Percentiles rank a stretch among this genome's conserved stretches.
Conservation (phyloP, 176 grass and related monocot species). For the Coix lacrymajobi region DNA sequence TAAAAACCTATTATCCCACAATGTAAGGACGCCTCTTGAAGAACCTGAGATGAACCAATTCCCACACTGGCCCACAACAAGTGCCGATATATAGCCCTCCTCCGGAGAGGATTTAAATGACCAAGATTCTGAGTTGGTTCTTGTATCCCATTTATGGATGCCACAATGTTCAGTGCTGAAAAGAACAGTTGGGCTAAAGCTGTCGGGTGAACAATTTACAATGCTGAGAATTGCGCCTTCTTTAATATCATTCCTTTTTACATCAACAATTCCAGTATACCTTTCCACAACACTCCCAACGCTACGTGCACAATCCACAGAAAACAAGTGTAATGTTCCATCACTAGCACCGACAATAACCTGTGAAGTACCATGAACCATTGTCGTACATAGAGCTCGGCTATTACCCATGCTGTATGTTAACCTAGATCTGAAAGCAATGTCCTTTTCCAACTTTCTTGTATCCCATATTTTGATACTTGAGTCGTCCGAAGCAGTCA, state of each 20-base stretch:
- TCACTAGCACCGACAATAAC: constrained; percentile 78
- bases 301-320: constrained; percentile 80
- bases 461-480: constrained; percentile 98
- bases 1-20: constrained; percentile 97
- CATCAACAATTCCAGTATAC: constrained; percentile 81
- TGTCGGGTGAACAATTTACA: constrained; percentile 70
- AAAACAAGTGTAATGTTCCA: constrained; percentile 80
- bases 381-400: constrained; percentile 78
- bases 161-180: constrained; percentile 81
- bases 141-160: constrained; percentile 88
- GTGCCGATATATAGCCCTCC: constrained; percentile 73
- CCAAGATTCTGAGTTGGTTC: constrained; percentile 74
- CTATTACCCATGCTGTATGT: constrained; percentile 68
- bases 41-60: constrained; percentile 99
- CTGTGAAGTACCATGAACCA: constrained; percentile 74
- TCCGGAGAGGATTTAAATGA: constrained; percentile 68
- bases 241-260: constrained; percentile 67
- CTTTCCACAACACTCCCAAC: constrained; percentile 71
- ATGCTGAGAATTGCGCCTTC: constrained; percentile 85
- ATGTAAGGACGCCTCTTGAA: constrained; percentile 83
- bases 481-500: constrained; percentile 87
- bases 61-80: constrained; percentile 83
- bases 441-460: constrained; percentile 94
- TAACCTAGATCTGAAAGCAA: constrained; percentile 93
- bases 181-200: constrained; percentile 68